A percentile compares a stretch with the other conserved stretches of the same genome.
Conservation (phyloP, 441 rosid species). For the Gossypium aridum region DNA sequence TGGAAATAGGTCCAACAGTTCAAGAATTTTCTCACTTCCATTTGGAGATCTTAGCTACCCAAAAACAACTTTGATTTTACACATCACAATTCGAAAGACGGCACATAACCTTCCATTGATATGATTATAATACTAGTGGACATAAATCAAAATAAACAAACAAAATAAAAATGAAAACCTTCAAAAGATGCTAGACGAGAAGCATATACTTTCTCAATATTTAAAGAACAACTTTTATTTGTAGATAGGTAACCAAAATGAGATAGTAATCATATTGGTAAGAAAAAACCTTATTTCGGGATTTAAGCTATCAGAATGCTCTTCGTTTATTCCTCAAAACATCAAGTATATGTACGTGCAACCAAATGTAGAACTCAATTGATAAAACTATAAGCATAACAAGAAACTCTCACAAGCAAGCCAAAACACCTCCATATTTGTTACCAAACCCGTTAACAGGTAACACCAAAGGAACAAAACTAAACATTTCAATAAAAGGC, state of each 20-base stretch:
- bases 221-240: background rate
- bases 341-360: background rate
- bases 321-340: background rate
- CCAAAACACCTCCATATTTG: background rate
- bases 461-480: background rate
- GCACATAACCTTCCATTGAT: background rate
- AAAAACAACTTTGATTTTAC: background rate
- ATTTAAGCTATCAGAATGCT: background rate
- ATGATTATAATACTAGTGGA: background rate
- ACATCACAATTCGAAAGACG: background rate
- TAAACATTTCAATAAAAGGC: background rate
- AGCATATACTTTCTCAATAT: background rate
- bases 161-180: background rate
- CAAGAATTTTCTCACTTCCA: background rate
- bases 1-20: background rate
- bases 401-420: background rate
- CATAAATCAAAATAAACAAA: slow-evolving; percentile 1
- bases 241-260: background rate
- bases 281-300: background rate
- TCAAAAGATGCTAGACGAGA: background rate
- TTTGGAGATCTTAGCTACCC: background rate
- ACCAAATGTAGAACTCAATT: background rate
- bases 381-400: background rate
- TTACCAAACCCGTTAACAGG: background rate
- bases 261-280: background rate